Percentiles rank a stretch among this genome's conserved stretches.
These are phyloP conservation scores for Ascochyta koolunga DNA, from an alignment of 2,329 filamentous ascomycete species.

Conservation along the genomic window DNA sequence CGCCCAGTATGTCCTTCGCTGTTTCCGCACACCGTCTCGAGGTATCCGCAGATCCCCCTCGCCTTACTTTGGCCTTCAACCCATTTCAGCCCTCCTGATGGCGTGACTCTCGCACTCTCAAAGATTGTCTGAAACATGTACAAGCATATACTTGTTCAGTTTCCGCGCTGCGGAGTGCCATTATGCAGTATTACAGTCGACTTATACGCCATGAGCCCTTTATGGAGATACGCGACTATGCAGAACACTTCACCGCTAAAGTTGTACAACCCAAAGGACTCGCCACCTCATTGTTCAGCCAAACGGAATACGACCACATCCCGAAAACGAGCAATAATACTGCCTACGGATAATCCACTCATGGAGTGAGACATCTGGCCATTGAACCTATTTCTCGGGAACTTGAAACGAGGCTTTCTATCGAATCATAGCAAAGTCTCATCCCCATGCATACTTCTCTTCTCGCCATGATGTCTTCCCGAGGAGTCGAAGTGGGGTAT, in stretches of 20 bases:
- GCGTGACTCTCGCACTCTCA: neutral
- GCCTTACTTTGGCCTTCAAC: neutral
- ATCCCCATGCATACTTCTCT: neutral
- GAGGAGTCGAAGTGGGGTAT: conserved; percentile 16
- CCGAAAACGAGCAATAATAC: conserved; percentile 10
- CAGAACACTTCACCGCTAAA: conserved; percentile 36
- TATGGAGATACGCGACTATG: conserved; percentile 12
- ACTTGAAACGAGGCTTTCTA: conserved; percentile 33
- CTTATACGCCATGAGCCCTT: conserved; percentile 2
- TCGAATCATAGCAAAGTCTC: conserved; percentile 13
- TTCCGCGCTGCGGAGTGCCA: neutral
- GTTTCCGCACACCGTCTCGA: conserved; percentile 4
- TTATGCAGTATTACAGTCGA: conserved; percentile 1
- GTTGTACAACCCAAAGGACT: conserved; percentile 36
- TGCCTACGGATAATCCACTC: conserved; percentile 10
- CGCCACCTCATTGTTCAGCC: conserved; percentile 22
- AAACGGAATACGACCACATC: conserved; percentile 22
- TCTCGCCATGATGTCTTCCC: conserved; percentile 5
- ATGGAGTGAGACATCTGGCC: conserved; percentile 15
- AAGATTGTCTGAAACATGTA: neutral
- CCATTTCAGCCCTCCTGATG: neutral
- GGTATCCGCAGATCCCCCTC: neutral
- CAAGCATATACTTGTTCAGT: conserved; percentile 11
- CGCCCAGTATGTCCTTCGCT: neutral
- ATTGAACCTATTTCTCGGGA: conserved; percentile 23